These are phyloP conservation scores for Hydnomerulius pinastri DNA, from an alignment of 768 basidiomycete genomes.

Conservation along the genomic window DNA sequence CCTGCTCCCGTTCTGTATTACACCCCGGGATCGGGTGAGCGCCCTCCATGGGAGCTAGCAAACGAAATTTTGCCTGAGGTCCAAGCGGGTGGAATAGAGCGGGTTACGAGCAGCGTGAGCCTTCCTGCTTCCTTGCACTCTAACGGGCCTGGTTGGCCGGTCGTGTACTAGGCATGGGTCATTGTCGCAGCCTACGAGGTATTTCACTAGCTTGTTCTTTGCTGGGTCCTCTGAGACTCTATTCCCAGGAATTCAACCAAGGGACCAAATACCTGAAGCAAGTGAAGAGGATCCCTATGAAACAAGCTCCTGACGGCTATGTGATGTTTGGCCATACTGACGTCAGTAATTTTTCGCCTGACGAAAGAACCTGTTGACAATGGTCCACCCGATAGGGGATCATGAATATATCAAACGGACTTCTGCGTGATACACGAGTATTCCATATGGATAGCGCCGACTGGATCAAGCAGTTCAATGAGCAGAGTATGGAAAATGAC, in stretches of 20 bases:
- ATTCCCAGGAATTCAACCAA: slow-evolving; percentile 4
- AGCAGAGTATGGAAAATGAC: too few relatives aligned
- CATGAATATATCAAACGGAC: too few relatives aligned
- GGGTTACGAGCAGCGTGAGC: slow-evolving; percentile 8
- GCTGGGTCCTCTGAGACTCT: too few relatives aligned
- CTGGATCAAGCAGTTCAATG: too few relatives aligned
- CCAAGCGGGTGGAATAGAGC: background rate
- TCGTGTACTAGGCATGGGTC: slow-evolving; percentile 20
- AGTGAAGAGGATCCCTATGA: background rate
- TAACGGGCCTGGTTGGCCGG: background rate
- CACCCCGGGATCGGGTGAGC: background rate
- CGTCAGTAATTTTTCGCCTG: too few relatives aligned
- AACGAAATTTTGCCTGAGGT: slow-evolving; percentile 8
- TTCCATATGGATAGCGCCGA: too few relatives aligned
- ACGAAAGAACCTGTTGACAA: too few relatives aligned
- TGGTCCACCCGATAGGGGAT: too few relatives aligned
- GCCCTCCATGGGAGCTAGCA: slow-evolving; percentile 8
- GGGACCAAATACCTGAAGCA: slow-evolving; percentile 9
- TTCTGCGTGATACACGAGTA: too few relatives aligned
- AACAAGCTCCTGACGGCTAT: background rate
- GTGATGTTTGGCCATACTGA: background rate
- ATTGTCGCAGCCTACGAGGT: slow-evolving; percentile 14
- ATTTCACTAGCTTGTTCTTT: background rate
- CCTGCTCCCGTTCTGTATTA: background rate
- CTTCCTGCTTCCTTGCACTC: background rate